Evolutionary conservation across 176 grass and related monocot genomes (phyloP), one percentile per base, ranked within the genome.

Genomic region (Saccharum spontaneum): DNA sequence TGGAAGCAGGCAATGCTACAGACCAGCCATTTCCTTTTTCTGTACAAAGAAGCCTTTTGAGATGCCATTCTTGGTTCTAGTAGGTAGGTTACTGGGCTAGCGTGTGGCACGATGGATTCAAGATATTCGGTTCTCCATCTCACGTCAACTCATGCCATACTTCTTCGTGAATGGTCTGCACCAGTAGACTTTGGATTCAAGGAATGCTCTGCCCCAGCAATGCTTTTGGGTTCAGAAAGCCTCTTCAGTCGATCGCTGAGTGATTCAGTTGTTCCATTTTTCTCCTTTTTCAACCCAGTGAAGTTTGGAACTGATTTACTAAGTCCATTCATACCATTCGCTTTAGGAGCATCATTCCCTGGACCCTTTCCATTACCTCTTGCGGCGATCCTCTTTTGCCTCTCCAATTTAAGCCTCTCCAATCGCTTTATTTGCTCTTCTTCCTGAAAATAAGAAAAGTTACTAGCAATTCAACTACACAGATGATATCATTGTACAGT

Each of bases 371-470:
- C 70, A 78, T 45, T 73, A 23, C 78, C 76, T 89, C 88, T 96
- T 40, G 97, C 79, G 28, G 94, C 86, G 20, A 99, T 99, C 86
- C 94, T 92, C 84, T 99, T 96, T 92, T 99, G 86, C 79, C 97
- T 82, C 79, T 99, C 97, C 79, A 84, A 73, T 91, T 94, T 99
- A 80, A 99, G 89, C 71, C 86, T 93, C 60, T 99, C 97, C 37
- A 99, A 76, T 20, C 97, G 91, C 71, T 92, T 99, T 43, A 90
- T 86, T 45, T 96, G 89, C 72, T 97, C 97, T 14, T 94, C 94
- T 86, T 99, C 97, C 97, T 99, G 86, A 46, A 86, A 82, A 39
- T 77, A 17, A 6, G 73, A 69, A 76, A 64, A 89, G 71, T 63
- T 8, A 54, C 12, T 12, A 16, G 40, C 20, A 81, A 28, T 48